Evolutionary conservation across 441 rosid genomes (phyloP), one percentile per base, ranked within the genome.

Genomic region (Euphorbia celastroides): DNA sequence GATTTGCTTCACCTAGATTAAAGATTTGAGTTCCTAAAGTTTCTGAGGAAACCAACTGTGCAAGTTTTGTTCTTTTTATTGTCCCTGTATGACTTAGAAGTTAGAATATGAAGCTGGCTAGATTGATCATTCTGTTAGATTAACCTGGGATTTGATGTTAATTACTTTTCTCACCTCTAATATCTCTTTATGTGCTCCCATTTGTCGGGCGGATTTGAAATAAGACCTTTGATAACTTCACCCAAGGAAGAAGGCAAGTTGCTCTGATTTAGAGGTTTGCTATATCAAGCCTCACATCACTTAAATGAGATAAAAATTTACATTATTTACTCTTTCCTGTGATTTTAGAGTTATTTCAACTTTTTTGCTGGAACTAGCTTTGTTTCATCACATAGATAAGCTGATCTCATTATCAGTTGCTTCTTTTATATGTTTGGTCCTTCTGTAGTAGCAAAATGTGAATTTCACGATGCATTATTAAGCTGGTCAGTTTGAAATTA

Each of bases 111-210:
- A 20, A 64, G 57, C 10, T 25, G 31, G 30, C 13, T 13, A 17
- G 16, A 28, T 46, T 46, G 27, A 19, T 59, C 23, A 14, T 59
- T 46, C 13, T 17, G n/a, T 44, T 44, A 10, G 44, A 7, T 7
- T 59, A 26, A 59, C 32, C 62, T 59, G 41, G 20, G 25, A 58
- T 58, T 34, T 58, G 62, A 31, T 20, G 25, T 32, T 58, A 20
- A 7, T 26, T 64, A 17, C 31, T 3, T 41, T 27, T 26, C 7
- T 26, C 5, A 0, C 0, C 7, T 31, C 42, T 20, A 14, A 27
- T 1, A 44, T 12, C 20, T 27, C 23, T 16, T 31, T 12, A 30
- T 57, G 31, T 42, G 28, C 60, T 50, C n/a, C 16, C 23, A 48
- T 23, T 42, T 59, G 59, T 48, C 46, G 22, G 65, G 28, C 42